Evolutionary conservation across 2,329 filamentous ascomycete species (phyloP), one percentile per base, ranked within the genome.

Genomic region (Trichoderma citrinoviride): DNA sequence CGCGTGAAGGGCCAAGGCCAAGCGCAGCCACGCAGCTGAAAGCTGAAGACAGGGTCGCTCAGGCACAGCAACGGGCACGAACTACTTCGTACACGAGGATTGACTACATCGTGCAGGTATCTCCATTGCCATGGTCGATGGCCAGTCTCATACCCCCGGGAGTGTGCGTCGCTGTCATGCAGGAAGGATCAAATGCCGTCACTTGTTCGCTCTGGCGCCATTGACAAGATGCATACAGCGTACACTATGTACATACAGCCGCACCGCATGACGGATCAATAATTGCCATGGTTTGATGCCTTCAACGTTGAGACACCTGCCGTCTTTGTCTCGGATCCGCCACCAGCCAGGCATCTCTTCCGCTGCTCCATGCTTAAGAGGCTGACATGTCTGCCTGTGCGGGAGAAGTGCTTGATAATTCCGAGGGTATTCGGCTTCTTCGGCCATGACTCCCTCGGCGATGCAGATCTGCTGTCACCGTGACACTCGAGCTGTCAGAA

Each of bases 391-490:
- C 29, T 23, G 37, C 47, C 33, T 15, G 19, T 37, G 6, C 23
- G n/a, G 19, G 40, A 12, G 19, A 15, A 21, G n/a, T 54, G 60
- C 60, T 62, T 62, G 60, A 49, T 62, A 62, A 62, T 55, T 7
- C 6, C 6, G 27, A 7, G 27, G 7, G 17, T n/a, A 60, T 41
- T 40, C 54, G 54, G 61, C 54, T 50, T 46, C 19, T 43, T 63
- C 61, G 61, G 61, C 41, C 27, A 63, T 41, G 23, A 41, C 29
- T n/a, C 25, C 49, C 25, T 43, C 52, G 17, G 29, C 21, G 52
- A 57, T 50, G 44, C 44, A 57, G 61, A 64, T 64, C 61, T 57
- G 29, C 58, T 53, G 58, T 54, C 21, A 44, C 40, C 37, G 58
- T 54, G 25, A 46, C 58, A 25, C 40, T 29, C 49, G 19, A 29